Evolutionary conservation across 139 green algal genomes (phyloP).

Genomic region (Deuterostichococcus epilithicus): DNA sequence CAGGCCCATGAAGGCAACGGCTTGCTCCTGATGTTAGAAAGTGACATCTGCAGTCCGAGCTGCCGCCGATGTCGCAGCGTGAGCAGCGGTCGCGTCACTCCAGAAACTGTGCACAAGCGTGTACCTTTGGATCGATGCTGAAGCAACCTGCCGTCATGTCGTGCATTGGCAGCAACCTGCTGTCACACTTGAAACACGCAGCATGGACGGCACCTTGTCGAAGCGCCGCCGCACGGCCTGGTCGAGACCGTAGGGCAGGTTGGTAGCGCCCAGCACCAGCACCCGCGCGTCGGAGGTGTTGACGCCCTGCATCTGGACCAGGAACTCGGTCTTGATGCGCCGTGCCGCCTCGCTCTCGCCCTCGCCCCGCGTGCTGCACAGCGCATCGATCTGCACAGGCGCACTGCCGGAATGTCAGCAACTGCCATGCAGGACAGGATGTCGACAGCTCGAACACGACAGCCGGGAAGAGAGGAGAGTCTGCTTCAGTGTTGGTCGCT

Average conservation of each 20-base stretch:
- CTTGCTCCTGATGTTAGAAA: too few relatives aligned
- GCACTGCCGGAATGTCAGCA: background rate
- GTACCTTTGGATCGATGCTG: too few relatives aligned
- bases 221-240: conserved; percentile 85
- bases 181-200: background rate
- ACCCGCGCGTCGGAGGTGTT: conserved; percentile 37
- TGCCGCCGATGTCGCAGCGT: too few relatives aligned
- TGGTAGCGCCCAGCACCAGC: conserved; percentile 94
- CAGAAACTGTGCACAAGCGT: too few relatives aligned
- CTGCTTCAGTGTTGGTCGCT: background rate
- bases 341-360: conserved; percentile 92
- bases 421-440: background rate
- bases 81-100: too few relatives aligned
- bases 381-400: conserved; percentile 73
- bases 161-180: background rate
- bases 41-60: too few relatives aligned
- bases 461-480: too few relatives aligned
- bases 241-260: conserved; percentile 95
- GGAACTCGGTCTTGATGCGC: conserved; percentile 99
- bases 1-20: too few relatives aligned
- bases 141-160: too few relatives aligned
- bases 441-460: too few relatives aligned
- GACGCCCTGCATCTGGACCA: conserved; percentile 92
- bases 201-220: conserved; percentile 57
- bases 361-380: conserved; percentile 84